A percentile compares a stretch with the other conserved stretches of the same genome.
These are phyloP conservation scores for Petrea volubilis DNA, from an alignment of 257 asterid genomes.

Conservation along the genomic window DNA sequence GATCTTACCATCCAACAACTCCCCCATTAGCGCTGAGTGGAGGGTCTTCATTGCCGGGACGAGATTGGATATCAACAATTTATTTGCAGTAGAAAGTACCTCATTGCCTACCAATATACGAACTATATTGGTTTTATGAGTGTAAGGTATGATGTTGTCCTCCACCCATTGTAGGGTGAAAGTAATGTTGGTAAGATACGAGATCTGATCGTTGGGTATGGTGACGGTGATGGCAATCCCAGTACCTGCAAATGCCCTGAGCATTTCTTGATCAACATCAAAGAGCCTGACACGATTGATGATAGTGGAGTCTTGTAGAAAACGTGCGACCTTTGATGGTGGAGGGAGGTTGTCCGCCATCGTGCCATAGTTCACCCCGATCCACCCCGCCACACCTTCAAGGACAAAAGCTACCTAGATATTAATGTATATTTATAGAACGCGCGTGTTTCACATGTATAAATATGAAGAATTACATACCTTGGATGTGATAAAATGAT, in stretches of 20 bases:
- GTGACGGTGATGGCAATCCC: conserved; percentile 54
- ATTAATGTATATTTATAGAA: too few relatives aligned
- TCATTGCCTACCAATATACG: conserved; percentile 72
- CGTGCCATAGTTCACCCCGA: conserved; percentile 33
- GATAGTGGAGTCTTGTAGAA: conserved; percentile 49
- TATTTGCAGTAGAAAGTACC: conserved; percentile 54
- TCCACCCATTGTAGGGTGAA: conserved; percentile 58
- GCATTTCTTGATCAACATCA: conserved; percentile 51
- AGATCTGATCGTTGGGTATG: conserved; percentile 52
- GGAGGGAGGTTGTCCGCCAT: conserved; percentile 56
- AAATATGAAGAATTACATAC: conserved; percentile 18
- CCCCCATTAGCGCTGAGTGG: conserved; percentile 45
- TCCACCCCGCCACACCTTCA: conserved; percentile 41
- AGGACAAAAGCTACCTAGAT: background rate
- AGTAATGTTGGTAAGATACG: conserved; percentile 34
- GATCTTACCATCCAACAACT: conserved; percentile 35
- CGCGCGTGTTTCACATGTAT: background rate
- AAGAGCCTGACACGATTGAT: conserved; percentile 61
- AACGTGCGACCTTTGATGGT: conserved; percentile 55
- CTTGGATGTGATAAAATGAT: conserved; percentile 26
- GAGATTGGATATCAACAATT: conserved; percentile 40
- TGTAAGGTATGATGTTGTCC: conserved; percentile 44
- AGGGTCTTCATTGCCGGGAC: conserved; percentile 73
- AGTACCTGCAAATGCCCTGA: conserved; percentile 61
- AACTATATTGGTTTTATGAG: conserved; percentile 46